Conservation (phyloP, 257 asterid genomes). For the Fraxinus excelsior region DNA sequence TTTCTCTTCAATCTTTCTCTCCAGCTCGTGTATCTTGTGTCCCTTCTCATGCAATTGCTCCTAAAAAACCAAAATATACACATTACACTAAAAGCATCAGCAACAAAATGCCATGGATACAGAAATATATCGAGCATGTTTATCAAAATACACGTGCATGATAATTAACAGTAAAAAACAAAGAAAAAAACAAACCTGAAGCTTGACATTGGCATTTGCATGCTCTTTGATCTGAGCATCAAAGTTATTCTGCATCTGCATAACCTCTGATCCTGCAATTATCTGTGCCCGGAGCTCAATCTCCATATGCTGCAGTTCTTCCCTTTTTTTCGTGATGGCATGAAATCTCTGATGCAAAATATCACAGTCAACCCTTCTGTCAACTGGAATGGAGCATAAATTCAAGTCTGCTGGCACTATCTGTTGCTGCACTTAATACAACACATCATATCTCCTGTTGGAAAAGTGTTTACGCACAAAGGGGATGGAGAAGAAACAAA, state of each 20-base stretch:
- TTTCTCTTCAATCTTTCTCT: slow-evolving; percentile 66
- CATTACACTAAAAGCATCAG: neutral
- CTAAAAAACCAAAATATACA: slow-evolving; percentile 34
- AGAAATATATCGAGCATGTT: neutral
- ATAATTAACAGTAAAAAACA: too few relatives aligned
- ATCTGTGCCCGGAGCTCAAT: slow-evolving; percentile 75
- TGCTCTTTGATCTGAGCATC: slow-evolving; percentile 71
- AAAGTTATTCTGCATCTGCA: slow-evolving; percentile 50
- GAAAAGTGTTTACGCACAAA: too few relatives aligned
- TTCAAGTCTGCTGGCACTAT: slow-evolving; percentile 71
- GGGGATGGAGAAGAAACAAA: too few relatives aligned
- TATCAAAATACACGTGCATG: neutral
- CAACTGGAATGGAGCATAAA: slow-evolving; percentile 64
- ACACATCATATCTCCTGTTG: slow-evolving; percentile 31
- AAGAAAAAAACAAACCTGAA: slow-evolving; percentile 53
- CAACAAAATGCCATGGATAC: neutral
- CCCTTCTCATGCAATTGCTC: slow-evolving; percentile 76
- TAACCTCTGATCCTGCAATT: slow-evolving; percentile 52
- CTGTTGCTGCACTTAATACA: slow-evolving; percentile 72
- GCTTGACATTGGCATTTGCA: slow-evolving; percentile 46
- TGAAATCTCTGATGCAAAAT: slow-evolving; percentile 72
- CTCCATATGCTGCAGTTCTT: slow-evolving; percentile 74
- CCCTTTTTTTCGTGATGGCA: slow-evolving; percentile 59
- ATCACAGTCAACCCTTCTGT: slow-evolving; percentile 57
- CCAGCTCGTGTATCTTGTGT: slow-evolving; percentile 60